A percentile compares a stretch with the other conserved stretches of the same genome.
Conservation (phyloP, 768 basidiomycete species). For the Boletus tylopilopsis region DNA sequence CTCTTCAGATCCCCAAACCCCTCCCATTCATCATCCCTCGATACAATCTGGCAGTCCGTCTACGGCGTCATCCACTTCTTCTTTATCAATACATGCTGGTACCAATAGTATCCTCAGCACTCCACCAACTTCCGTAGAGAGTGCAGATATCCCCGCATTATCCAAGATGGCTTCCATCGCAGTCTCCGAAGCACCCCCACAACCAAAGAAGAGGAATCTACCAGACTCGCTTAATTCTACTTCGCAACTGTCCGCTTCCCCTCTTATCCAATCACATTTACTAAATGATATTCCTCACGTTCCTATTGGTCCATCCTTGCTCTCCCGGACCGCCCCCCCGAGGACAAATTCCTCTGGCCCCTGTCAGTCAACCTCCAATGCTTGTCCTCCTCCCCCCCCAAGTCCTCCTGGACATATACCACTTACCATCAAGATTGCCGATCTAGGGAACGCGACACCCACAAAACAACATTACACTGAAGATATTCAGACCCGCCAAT, state of each 20-base stretch:
- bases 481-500: conserved; percentile 96
- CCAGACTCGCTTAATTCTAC: neutral
- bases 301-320: conserved; percentile 47
- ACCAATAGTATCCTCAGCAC: conserved; percentile 42
- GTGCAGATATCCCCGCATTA: conserved; percentile 38
- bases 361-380: conserved; percentile 18
- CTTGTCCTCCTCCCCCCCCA: conserved; percentile 23
- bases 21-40: conserved; percentile 10
- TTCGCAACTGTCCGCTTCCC: conserved; percentile 14
- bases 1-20: conserved; percentile 1
- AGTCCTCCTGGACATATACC: conserved; percentile 31
- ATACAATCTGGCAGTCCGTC: conserved; percentile 36
- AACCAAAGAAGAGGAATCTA: neutral
- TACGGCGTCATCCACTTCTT: conserved; percentile 38
- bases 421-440: conserved; percentile 89
- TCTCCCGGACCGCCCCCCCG: conserved; percentile 61
- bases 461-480: conserved; percentile 89
- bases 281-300: conserved; percentile 17
- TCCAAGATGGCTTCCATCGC: conserved; percentile 27
- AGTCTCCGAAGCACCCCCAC: conserved; percentile 8
- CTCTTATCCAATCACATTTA: conserved; percentile 24
- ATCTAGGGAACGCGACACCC: conserved; percentile 91
- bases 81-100: conserved; percentile 38
- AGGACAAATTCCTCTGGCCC: conserved; percentile 14
- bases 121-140: conserved; percentile 49